Base-by-base conservation (phyloP, 148 eudicot species). In the Beta vulgaris region DNA sequence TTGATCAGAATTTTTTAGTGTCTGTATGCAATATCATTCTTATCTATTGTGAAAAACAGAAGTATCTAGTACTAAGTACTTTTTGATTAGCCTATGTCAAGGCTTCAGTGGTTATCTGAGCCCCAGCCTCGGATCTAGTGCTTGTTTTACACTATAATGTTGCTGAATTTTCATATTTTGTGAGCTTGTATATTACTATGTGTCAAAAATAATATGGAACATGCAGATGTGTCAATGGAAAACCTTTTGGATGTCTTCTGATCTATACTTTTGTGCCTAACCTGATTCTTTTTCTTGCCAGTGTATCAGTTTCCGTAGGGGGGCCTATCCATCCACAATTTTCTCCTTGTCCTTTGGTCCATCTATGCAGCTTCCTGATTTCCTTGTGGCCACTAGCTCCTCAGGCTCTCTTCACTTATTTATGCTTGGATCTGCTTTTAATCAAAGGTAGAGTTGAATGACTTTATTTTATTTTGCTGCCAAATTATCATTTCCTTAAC, bases 221-320 rank as follows among this genome's bases (percentile, higher is more conserved):
- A 28, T 26, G 36, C 51, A 28, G 35, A 7, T 54, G 31, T 76
- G 42, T 26, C 55, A 42, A 40, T 55, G 49, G 48, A 14, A 65
- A 39, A 53, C 23, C 3, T 34, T 4, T 29, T n/a, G 21, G 32
- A 32, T 3, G 1, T 51, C 16, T 61, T 62, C 43, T 63, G 71
- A 64, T 68, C 35, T 71, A 34, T 76, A 58, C 7, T 53, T 31
- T 42, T 31, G 1, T 59, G 51, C 48, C 65, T 68, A 73, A 67
- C 49, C 83, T 80, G 77, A 79, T 67, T 40, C 63, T 81, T 48
- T 57, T 76, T 64, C 15, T 14, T 80, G 60, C 28, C 97, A 94
- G 98, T 89, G 87, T 18, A 92, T 87, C 76, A 94, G 96, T 79
- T 90, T 94, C 81, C 85, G 98, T 72, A 90, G 98, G 83, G 98